Conservation (phyloP, 768 basidiomycete species). For the Mrakia hoshinonis region DNA sequence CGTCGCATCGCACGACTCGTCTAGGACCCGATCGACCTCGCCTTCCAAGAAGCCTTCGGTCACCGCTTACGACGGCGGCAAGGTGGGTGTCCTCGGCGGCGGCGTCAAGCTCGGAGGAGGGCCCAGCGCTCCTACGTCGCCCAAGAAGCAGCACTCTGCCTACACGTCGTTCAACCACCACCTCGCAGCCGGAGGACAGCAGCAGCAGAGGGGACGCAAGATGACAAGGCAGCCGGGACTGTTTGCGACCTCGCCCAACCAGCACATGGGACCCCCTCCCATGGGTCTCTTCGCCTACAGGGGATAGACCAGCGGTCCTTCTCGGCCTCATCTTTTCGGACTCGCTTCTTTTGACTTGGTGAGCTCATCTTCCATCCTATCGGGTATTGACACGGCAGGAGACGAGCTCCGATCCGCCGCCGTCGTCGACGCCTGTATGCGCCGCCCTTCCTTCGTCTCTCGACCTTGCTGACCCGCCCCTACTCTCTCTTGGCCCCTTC, state of each 20-base stretch:
- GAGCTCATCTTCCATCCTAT: neutral
- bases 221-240: neutral
- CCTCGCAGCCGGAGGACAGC: neutral
- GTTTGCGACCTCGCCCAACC: neutral
- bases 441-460: neutral
- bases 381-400: neutral
- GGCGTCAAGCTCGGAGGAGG: slow-evolving; percentile 42
- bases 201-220: slow-evolving; percentile 11
- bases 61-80: slow-evolving; percentile 42
- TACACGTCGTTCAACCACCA: neutral
- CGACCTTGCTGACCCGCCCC: too few species aligned
- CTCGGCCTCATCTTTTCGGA: neutral
- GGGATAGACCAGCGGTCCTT: neutral
- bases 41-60: slow-evolving; percentile 30
- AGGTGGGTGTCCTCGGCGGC: slow-evolving; percentile 42
- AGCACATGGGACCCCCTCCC: neutral
- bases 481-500: too few species aligned
- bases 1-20: neutral
- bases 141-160: neutral
- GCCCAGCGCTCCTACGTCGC: neutral
- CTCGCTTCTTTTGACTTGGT: neutral
- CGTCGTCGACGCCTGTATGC: neutral
- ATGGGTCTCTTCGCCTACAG: slow-evolving; percentile 9
- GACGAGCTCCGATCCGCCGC: too few species aligned
- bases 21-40: slow-evolving; percentile 12